A percentile compares a stretch with the other conserved stretches of the same genome.
Conservation (phyloP, 495 filamentous ascomycete genomes). For the Hypoxylon trugodes region DNA sequence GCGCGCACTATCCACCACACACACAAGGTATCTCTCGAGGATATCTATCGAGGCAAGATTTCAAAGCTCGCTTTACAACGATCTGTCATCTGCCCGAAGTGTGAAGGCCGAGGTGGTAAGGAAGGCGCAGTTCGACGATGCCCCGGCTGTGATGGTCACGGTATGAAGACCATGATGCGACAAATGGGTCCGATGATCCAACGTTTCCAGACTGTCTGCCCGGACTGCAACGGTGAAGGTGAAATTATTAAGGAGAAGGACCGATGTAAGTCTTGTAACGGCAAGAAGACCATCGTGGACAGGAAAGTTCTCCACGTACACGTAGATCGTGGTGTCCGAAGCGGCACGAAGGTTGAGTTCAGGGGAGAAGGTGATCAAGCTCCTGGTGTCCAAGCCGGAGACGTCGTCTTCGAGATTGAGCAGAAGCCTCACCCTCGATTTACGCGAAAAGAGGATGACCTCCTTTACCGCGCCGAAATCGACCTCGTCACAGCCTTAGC, state of each 20-base stretch:
- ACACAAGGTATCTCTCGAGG: slow-evolving; percentile 96
- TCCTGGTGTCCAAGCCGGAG: slow-evolving; percentile 89
- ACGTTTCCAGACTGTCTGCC: slow-evolving; percentile 98
- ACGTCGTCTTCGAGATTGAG: slow-evolving; percentile 97
- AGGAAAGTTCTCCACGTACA: slow-evolving; percentile 98
- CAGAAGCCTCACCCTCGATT: slow-evolving; percentile 96
- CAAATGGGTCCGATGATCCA: slow-evolving; percentile 99
- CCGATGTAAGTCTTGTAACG: slow-evolving; percentile 90
- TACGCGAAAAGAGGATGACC: slow-evolving; percentile 93
- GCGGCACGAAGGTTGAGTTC: slow-evolving; percentile 95
- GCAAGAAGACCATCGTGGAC: slow-evolving; percentile 98
- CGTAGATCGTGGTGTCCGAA: slow-evolving; percentile 92
- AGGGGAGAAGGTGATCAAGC: slow-evolving; percentile 96
- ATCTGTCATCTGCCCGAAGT: slow-evolving; percentile 94
- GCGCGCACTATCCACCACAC: slow-evolving; percentile 96
- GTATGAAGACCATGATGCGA: slow-evolving; percentile 99
- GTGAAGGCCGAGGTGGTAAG: slow-evolving; percentile 95
- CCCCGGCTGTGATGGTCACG: slow-evolving; percentile 85
- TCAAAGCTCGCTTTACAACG: slow-evolving; percentile 98
- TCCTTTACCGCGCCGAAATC: slow-evolving; percentile 95
- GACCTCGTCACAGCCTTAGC: slow-evolving; percentile 95
- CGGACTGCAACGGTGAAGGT: slow-evolving; percentile 95
- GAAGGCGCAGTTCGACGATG: slow-evolving; percentile 95
- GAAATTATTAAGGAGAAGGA: slow-evolving; percentile 97
- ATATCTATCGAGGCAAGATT: slow-evolving; percentile 97